phyloP scores from a whole-genome alignment of 2,329 filamentous ascomycete genomes.

The Ampelomyces quisqualis region DNA sequence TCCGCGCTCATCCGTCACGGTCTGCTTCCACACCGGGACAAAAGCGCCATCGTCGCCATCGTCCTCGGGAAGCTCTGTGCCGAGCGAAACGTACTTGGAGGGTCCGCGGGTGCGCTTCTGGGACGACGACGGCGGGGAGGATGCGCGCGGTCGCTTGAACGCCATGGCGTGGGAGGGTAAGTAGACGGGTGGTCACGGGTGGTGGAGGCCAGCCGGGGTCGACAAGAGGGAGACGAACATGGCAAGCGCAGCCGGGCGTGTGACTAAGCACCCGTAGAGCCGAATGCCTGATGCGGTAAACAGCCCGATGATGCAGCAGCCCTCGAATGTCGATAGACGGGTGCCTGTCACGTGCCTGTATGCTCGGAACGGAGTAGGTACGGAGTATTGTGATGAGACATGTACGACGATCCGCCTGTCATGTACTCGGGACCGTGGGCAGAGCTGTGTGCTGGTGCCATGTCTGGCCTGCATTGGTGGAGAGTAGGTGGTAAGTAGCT shows the following conservation, averaged over 20 bases:
- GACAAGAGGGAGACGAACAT: too few species aligned
- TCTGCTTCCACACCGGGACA: slow-evolving; percentile 96
- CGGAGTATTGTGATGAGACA: too few species aligned
- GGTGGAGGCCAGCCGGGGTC: too few species aligned
- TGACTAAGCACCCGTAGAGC: slow-evolving; percentile 1
- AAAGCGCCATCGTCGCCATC: slow-evolving; percentile 87
- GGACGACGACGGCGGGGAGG: slow-evolving; percentile 41
- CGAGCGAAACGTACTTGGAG: slow-evolving; percentile 50
- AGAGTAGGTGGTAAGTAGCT: too few species aligned
- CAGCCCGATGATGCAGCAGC: too few species aligned
- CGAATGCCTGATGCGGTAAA: not conserved
- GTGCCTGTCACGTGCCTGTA: too few species aligned
- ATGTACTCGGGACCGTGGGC: too few species aligned
- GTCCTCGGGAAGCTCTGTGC: slow-evolving; percentile 78
- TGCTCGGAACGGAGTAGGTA: too few species aligned
- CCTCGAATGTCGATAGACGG: too few species aligned
- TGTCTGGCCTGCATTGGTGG: slow-evolving; percentile 6
- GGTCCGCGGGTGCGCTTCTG: slow-evolving; percentile 70
- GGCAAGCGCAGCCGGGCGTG: not conserved
- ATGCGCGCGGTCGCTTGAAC: slow-evolving; percentile 36
- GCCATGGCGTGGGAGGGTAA: slow-evolving; percentile 35
- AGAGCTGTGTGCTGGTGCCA: too few species aligned
- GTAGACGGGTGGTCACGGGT: too few species aligned
- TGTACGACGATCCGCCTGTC: too few species aligned
- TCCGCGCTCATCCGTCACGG: slow-evolving; percentile 89